Evolutionary conservation across 2,329 filamentous ascomycete genomes (phyloP), one percentile per base, ranked within the genome.

Genomic region (Amesomyces nigricolor): DNA sequence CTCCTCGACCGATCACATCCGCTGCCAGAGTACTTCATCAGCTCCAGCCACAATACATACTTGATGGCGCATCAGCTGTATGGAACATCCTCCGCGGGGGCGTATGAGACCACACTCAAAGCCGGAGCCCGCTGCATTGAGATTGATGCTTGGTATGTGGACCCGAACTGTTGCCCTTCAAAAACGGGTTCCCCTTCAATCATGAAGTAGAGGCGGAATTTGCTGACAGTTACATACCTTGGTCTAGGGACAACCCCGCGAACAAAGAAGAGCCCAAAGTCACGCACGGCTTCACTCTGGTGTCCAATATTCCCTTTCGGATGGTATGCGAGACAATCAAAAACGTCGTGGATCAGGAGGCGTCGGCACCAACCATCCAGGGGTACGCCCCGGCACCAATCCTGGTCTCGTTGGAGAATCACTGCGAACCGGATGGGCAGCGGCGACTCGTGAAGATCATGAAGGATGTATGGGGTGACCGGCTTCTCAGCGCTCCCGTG

Each of bases 41-140:
- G 82, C 68, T 87, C 83, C 4, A 86, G 82, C 60, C 86, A 89
- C 71, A 89, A 89, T 68, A 89, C 86, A 0, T 89, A 89, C 63
- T 73, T 89, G 26, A 74, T 84, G 63, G 85, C 84, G 0, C 83
- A 88, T 66, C 86, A 89, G 70, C 78, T 89, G 2, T 85, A 77
- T 62, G 86, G 86, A 4, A 73, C 73, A 19, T 86, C 83, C 1
- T 81, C 79, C 2, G 82, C 82, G 7, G 72, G 75, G 4, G 85
- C 83, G 0, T 89, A 89, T 64, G 77, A 83, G 63, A 81, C 75
- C 5, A 82, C 83, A 0, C 71, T 89, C 14, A 72, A 70, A 30
- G 80, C 82, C 0, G 86, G 85, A 1, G 83, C 83, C 2, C 75
- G 86, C 6, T 89, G 86, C 62, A 84, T 89, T 38, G 86, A 89